Evolutionary conservation across 257 asterid genomes (phyloP), one percentile per base, ranked within the genome.

Genomic region (Vinca minor): DNA sequence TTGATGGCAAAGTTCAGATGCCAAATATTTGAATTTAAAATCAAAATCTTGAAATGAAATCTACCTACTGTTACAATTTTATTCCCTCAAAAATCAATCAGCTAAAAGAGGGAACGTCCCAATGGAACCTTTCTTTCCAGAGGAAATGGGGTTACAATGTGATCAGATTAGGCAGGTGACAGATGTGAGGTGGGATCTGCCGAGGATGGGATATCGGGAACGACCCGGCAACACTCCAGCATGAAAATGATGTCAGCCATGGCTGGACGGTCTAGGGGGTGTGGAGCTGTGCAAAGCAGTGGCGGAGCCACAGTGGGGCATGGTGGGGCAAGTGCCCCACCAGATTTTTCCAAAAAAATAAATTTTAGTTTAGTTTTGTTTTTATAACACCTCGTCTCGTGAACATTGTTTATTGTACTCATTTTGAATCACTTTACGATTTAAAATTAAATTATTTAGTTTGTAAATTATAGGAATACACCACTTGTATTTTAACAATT

Each of bases 151-250:
- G 46, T 55, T 65, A 58, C 66, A 20, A 62, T 8, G 50, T 31
- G 62, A 41, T 49, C 4, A 31, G 29, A 36, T 80, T 76, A 80
- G 34, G 87, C 82, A 2, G 95, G 95, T 2, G 95, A 86, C 20
- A 78, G 81, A 35, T 70, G 83, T 21, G 88, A 73, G 11, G 95
- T 86, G 4, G 89, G 95, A 38, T 82, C 87, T 1, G 84, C 82
- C 2, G 91, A 84, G 5, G 87, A 84, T 4, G 80, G 79, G 23
- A 84, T 74, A 15, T 86, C 95, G 5, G 91, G 80, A 25, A 87
- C 95, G 5, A 75, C 85, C 38, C 95, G 82, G 63, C 95, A 87
- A 9, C 95, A 89, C 75, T 87, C 95, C 4, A 87, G 81, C 91
- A 87, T 87, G 83, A 82, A 86, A 62, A 87, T 85, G 15, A 87